Base-by-base conservation (phyloP, 2,329 filamentous ascomycete genomes). In the Colletotrichum agaves region DNA sequence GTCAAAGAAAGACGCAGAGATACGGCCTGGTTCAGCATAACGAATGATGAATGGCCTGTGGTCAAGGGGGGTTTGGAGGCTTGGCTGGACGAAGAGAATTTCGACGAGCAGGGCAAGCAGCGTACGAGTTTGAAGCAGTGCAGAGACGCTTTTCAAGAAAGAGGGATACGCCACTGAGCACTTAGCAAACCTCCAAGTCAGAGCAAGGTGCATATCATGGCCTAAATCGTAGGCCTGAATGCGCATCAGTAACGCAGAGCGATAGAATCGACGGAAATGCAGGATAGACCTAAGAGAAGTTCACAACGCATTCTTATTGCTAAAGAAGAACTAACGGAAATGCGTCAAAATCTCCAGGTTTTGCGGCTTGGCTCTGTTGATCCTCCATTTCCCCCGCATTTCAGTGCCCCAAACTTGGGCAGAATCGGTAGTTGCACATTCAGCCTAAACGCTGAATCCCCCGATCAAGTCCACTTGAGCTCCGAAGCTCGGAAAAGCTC, bases 11-110 rank as follows among this genome's bases (percentile, higher is more conserved):
- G 82, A 21, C 83, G 78, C 59, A 78, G 89, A 47, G 88, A 91
- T 73, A 88, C 88, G 0, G 81, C 84, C 3, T 91, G 87, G 87
- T 87, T 83, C 62, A 85, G 86, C 21, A 84, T 91, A 7, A 72
- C 86, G 1, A 83, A 87, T 56, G 82, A 83, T 0, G 89, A 91
- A 65, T 91, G 89, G 89, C 79, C 80, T 2, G 57, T 63, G 0
- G 74, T 82, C 1, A 85, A 81, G 70, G 68, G 71, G 1, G 84
- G 76, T 0, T 77, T 90, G 52, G 82, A 87, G 71, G 70, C 56
- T 17, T 91, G 89, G 89, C 70, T 91, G 53, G 76, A 77, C 17
- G 75, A 79, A 12, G 75, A 72, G 0, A 90, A 90, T 73, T 90
- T 90, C 72, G 84, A 89, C 71, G 75, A 74, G 6, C 72, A 83